Conservation (phyloP, 352 stramenopile species). For the Phytophthora kernoviae region DNA sequence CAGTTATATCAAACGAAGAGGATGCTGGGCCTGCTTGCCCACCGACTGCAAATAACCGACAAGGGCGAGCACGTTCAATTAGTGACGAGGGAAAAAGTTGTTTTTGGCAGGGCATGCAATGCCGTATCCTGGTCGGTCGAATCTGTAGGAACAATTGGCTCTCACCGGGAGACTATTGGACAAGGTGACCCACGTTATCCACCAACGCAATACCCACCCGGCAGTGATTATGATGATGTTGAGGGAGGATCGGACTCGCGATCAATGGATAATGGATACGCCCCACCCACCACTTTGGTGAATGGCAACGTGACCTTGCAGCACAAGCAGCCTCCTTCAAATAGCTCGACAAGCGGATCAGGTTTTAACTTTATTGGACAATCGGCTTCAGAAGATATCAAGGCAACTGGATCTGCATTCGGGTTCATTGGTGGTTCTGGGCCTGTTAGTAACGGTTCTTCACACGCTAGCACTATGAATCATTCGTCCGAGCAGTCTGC, state of each 20-base stretch:
- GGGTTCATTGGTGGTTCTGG: conserved; percentile 71
- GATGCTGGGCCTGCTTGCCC: conserved; percentile 56
- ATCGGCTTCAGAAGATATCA: conserved; percentile 14
- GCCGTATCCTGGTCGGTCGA: conserved; percentile 23
- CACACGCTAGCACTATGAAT: conserved; percentile 48
- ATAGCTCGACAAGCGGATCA: conserved; percentile 21
- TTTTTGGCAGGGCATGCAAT: conserved; percentile 65
- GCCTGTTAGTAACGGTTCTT: conserved; percentile 47
- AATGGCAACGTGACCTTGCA: conserved; percentile 26
- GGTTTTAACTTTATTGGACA: conserved; percentile 42
- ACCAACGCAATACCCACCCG: conserved; percentile 54
- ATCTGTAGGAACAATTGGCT: conserved; percentile 38
- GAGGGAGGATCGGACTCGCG: conserved; percentile 55
- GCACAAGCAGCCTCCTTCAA: conserved; percentile 20
- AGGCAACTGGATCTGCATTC: conserved; percentile 65
- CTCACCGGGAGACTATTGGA: conserved; percentile 35
- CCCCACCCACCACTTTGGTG: conserved; percentile 30
- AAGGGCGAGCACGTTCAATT: conserved; percentile 68
- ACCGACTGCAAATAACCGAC: conserved; percentile 71
- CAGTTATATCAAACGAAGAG: conserved; percentile 40
- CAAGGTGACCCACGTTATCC: conserved; percentile 44
- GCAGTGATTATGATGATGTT: conserved; percentile 59
- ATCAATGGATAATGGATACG: conserved; percentile 60
- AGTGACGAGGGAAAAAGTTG: conserved; percentile 88
- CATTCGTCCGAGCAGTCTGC: conserved; percentile 45